Evolutionary conservation across 257 asterid genomes (phyloP).

Genomic region (Solanum paucissectum): DNA sequence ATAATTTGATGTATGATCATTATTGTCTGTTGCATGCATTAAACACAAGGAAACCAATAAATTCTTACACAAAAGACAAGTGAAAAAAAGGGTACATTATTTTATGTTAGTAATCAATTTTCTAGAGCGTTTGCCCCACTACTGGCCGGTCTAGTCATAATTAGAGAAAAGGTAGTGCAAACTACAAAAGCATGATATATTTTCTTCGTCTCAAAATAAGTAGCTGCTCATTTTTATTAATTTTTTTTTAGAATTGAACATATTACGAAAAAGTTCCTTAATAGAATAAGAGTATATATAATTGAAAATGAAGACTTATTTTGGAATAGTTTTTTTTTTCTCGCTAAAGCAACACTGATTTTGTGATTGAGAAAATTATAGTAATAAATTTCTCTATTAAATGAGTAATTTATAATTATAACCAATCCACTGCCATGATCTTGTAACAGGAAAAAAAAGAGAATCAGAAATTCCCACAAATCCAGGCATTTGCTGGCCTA

Average conservation of each 20-base stretch:
- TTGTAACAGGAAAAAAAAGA: not conserved
- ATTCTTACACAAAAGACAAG: not conserved
- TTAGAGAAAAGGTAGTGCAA: not conserved
- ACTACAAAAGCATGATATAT: not conserved
- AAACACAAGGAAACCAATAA: not conserved
- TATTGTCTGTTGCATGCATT: not conserved
- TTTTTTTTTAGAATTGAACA: not conserved
- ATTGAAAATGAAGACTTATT: not conserved
- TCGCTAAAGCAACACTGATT: not conserved
- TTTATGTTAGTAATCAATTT: not conserved
- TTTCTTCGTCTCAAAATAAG: not conserved
- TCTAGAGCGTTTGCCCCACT: not conserved
- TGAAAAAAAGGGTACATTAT: not conserved
- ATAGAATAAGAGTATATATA: too few species aligned
- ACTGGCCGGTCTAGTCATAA: not conserved
- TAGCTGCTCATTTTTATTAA: not conserved
- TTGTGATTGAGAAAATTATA: not conserved
- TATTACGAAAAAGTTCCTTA: not conserved
- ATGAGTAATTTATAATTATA: not conserved
- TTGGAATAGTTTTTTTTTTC: not conserved
- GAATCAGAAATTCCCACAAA: not conserved
- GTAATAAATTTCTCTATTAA: not conserved
- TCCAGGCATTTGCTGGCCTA: not conserved
- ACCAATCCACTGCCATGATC: not conserved
- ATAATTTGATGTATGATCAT: not conserved